Evolutionary conservation across 2,329 filamentous ascomycete species (phyloP), one percentile per base, ranked within the genome.

Genomic region (Stylonectria norvegica): DNA sequence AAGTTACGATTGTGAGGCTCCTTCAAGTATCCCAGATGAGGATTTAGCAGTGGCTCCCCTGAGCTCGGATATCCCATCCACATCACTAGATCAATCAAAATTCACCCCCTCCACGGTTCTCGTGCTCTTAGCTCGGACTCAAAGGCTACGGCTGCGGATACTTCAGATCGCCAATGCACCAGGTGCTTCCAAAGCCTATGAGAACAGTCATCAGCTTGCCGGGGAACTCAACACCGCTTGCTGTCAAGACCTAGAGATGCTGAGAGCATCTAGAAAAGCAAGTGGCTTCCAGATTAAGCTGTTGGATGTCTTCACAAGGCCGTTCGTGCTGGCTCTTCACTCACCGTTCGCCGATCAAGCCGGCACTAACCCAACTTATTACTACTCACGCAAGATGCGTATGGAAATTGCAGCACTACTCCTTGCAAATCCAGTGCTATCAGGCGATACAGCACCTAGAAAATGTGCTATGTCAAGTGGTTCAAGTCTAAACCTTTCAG

Each of bases 1-100:
- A n/a, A 68, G 72, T 36, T 75, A 64, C 34, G 72, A 76, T 43
- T 69, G 69, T 0, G 61, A 58, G 22, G 57, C 63, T 2, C 71
- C 73, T 0, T 55, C 61, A 0, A 71, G 30, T 10, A 17, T 45
- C n/a, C 12, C 33, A 2, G 44, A 38, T 18, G 31, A 39, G 10
- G 33, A 45, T n/a, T 32, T 40, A 4, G 42, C 41, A 7, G 14
- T 18, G 23, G 15, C 19, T 3, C 16, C 15, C 18, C 4, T 25
- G 6, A 29, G 23, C 14, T 22, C 22, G n/a, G n/a, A n/a, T n/a
- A n/a, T n/a, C n/a, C n/a, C n/a, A 17, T 15, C 25, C 4, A 27
- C 25, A 8, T 30, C 36, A 7, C 16, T 31, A 17, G 22, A 40
- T 4, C 29, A 23, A 2, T 11, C 32, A 15, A 15, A 18, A 3